phyloP scores from a whole-genome alignment of 345 rosid species.

The Aurinia saxatilis region DNA sequence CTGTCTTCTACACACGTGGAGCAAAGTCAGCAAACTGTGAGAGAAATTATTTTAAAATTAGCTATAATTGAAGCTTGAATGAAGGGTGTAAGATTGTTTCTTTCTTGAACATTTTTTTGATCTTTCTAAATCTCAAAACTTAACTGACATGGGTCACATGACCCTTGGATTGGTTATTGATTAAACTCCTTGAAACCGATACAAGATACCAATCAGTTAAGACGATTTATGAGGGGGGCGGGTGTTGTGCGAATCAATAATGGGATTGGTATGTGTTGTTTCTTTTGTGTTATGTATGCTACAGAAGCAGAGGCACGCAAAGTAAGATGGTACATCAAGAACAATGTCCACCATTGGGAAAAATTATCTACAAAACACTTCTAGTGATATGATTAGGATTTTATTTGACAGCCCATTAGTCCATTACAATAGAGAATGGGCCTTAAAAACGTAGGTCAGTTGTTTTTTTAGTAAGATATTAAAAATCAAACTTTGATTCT shows the following conservation, averaged over 20 bases:
- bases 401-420: no score
- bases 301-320: conserved; percentile 26
- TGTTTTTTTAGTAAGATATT: no score
- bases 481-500: no score
- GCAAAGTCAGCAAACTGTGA: conserved; percentile 4
- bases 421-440: no score
- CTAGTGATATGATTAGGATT: no score
- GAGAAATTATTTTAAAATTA: not conserved
- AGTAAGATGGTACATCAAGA: conserved; percentile 24
- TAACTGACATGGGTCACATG: not conserved
- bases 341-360: conserved; percentile 26
- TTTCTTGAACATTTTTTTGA: conserved; percentile 28
- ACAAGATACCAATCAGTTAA: conserved; percentile 4
- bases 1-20: conserved; percentile 26
- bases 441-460: no score
- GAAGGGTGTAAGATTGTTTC: conserved; percentile 14
- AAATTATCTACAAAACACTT: no score
- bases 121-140: not conserved
- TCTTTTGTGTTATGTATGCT: conserved; percentile 18
- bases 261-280: conserved; percentile 22
- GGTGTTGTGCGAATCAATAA: conserved; percentile 13
- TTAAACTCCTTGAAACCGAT: no score
- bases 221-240: conserved; percentile 12
- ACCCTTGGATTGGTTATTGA: conserved; percentile 4
- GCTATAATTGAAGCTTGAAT: conserved; percentile 21